These are phyloP conservation scores for Salix dunnii DNA, from an alignment of 345 rosid species.

Conservation along the genomic window DNA sequence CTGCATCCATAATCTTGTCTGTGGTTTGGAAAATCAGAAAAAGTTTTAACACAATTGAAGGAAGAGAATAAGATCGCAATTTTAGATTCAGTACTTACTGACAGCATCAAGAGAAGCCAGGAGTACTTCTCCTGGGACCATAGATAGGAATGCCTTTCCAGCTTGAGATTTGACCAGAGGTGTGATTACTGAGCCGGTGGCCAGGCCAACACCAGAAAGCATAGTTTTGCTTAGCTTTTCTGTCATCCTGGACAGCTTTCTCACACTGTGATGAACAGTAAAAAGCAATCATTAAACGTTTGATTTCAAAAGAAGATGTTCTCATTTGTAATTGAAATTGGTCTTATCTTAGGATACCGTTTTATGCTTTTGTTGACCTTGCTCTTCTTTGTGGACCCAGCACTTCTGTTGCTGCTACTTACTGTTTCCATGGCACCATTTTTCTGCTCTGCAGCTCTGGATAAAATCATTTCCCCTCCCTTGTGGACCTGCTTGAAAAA, in stretches of 20 bases:
- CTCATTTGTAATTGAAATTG: background rate
- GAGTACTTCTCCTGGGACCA: slow-evolving; percentile 84
- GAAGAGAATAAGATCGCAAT: background rate
- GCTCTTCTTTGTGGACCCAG: slow-evolving; percentile 43
- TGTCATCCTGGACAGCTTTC: slow-evolving; percentile 69
- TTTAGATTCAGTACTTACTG: slow-evolving; percentile 44
- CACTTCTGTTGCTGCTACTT: slow-evolving; percentile 28
- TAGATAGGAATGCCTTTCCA: slow-evolving; percentile 64
- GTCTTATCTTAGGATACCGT: slow-evolving; percentile 48
- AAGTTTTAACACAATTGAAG: background rate
- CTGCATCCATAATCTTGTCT: slow-evolving; percentile 81
- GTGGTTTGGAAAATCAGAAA: background rate
- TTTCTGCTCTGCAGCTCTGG: slow-evolving; percentile 48
- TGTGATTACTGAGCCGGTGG: slow-evolving; percentile 60
- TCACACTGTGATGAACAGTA: slow-evolving; percentile 41
- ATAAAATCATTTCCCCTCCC: slow-evolving; percentile 75
- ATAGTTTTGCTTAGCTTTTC: slow-evolving; percentile 78
- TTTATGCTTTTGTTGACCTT: slow-evolving; percentile 65
- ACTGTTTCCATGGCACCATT: slow-evolving; percentile 27
- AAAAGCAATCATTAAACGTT: slow-evolving; percentile 3
- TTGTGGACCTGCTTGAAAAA: slow-evolving; percentile 45
- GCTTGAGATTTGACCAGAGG: slow-evolving; percentile 73
- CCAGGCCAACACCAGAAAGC: slow-evolving; percentile 62
- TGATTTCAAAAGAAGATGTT: slow-evolving; percentile 1
- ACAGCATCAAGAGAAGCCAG: slow-evolving; percentile 87